Evolutionary conservation across 495 filamentous ascomycete genomes (phyloP).

Genomic region (Acidomyces sp.): DNA sequence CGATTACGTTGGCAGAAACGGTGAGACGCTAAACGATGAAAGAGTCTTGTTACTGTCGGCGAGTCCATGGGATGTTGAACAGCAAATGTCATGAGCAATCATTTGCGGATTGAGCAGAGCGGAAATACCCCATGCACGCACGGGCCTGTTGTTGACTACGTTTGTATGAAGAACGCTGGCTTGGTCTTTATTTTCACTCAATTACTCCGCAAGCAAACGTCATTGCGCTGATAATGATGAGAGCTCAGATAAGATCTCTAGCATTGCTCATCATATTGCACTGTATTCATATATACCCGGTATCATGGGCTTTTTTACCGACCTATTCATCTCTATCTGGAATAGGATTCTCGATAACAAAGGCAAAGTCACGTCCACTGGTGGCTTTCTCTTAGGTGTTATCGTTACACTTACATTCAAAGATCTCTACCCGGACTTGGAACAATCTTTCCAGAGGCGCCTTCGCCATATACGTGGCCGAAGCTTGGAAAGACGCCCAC

Average conservation of each 20-base stretch:
- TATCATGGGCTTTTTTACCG: slow-evolving; percentile 10
- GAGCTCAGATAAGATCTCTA: too few species aligned
- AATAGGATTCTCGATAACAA: slow-evolving; percentile 15
- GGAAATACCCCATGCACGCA: too few species aligned
- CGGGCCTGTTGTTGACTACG: too few species aligned
- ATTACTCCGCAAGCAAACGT: too few species aligned
- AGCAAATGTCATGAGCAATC: neutral
- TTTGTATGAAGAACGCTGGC: too few species aligned
- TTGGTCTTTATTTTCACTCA: too few species aligned
- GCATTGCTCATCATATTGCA: too few species aligned
- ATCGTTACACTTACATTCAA: slow-evolving; percentile 60
- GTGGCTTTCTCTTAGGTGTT: slow-evolving; percentile 63
- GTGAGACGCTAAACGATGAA: slow-evolving; percentile 69
- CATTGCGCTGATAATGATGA: too few species aligned
- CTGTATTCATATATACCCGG: too few species aligned
- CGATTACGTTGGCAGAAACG: slow-evolving; percentile 39
- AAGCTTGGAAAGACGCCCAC: slow-evolving; percentile 10
- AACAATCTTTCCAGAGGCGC: slow-evolving; percentile 43
- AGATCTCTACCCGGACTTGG: slow-evolving; percentile 57
- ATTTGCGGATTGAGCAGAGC: neutral
- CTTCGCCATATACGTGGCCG: slow-evolving; percentile 11
- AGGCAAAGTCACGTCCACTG: slow-evolving; percentile 25
- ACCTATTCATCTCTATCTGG: slow-evolving; percentile 13
- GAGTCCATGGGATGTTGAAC: slow-evolving; percentile 90
- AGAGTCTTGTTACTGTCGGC: slow-evolving; percentile 59